Conservation (phyloP, 441 rosid genomes). For the Metrosideros polymorpha region DNA sequence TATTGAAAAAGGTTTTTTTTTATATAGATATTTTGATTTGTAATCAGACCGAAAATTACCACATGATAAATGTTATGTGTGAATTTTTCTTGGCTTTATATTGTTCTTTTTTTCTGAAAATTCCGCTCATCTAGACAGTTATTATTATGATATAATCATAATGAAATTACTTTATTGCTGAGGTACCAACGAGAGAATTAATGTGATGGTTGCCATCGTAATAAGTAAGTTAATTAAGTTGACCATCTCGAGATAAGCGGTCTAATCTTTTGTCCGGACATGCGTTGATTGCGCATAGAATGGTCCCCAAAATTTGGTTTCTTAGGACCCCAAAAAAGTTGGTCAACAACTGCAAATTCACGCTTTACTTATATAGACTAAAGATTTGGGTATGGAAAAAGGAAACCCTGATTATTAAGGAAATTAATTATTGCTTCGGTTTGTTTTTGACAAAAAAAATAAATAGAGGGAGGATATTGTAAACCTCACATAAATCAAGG, state of each 20-base stretch:
- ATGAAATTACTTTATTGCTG: neutral
- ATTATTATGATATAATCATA: neutral
- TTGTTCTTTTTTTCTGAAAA: neutral
- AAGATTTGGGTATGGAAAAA: neutral
- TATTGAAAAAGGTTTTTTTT: too few relatives aligned
- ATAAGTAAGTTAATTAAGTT: neutral
- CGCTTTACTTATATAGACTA: neutral
- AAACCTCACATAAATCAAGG: neutral
- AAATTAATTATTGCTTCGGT: neutral
- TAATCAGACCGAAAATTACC: neutral
- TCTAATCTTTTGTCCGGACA: neutral
- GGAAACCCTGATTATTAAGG: neutral
- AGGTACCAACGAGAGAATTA: neutral
- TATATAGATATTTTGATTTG: neutral
- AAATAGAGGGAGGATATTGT: neutral
- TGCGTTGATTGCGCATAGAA: neutral
- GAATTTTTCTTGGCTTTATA: neutral
- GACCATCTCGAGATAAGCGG: neutral
- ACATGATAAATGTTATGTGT: neutral
- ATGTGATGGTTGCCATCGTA: neutral
- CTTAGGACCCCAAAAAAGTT: neutral
- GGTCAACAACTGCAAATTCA: neutral
- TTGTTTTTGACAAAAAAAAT: neutral
- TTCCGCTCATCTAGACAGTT: neutral
- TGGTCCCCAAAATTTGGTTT: neutral